Percentiles rank a stretch among this genome's conserved stretches.
Conservation (phyloP, 768 basidiomycete genomes). For the Serendipita vermifera region DNA sequence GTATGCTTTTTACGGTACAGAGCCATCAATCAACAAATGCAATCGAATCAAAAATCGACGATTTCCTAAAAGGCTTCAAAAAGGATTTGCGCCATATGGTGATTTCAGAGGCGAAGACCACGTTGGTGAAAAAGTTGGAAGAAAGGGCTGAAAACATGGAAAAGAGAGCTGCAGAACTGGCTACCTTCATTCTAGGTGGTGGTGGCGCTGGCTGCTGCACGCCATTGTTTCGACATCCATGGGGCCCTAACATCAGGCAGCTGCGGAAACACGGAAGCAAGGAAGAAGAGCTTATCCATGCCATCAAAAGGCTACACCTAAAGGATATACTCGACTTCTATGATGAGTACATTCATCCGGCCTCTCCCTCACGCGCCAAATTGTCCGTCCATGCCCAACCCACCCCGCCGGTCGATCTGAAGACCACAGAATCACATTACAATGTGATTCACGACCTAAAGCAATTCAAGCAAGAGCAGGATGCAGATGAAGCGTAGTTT, state of each 20-base stretch:
- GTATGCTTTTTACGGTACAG: constrained; percentile 64
- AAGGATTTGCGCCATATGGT: constrained; percentile 52
- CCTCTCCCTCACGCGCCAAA: constrained; percentile 59
- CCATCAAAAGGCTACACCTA: constrained; percentile 54
- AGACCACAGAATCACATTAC: no score
- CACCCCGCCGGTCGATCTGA: no score
- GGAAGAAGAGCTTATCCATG: constrained; percentile 56
- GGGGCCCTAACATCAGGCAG: constrained; percentile 21
- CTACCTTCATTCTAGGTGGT: constrained; percentile 58
- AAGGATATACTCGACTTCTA: constrained; percentile 63
- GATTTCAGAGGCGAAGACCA: constrained; percentile 57
- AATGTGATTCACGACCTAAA: no score
- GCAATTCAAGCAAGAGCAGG: no score
- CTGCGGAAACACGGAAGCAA: no score
- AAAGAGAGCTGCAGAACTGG: constrained; percentile 60
- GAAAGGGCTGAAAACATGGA: constrained; percentile 81
- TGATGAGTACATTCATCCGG: constrained; percentile 52
- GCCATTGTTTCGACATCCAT: no score
- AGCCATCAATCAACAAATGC: constrained; percentile 69
- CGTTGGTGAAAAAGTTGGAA: constrained; percentile 66
- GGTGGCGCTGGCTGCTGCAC: constrained; percentile 82
- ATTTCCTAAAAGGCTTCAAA: constrained; percentile 70
- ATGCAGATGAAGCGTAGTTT: no score
- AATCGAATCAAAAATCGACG: constrained; percentile 78
- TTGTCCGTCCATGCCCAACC: constrained; percentile 76